A percentile compares a stretch with the other conserved stretches of the same genome.
phyloP scores from a whole-genome alignment of 2,329 filamentous ascomycete genomes.

The Colletotrichum navitas region DNA sequence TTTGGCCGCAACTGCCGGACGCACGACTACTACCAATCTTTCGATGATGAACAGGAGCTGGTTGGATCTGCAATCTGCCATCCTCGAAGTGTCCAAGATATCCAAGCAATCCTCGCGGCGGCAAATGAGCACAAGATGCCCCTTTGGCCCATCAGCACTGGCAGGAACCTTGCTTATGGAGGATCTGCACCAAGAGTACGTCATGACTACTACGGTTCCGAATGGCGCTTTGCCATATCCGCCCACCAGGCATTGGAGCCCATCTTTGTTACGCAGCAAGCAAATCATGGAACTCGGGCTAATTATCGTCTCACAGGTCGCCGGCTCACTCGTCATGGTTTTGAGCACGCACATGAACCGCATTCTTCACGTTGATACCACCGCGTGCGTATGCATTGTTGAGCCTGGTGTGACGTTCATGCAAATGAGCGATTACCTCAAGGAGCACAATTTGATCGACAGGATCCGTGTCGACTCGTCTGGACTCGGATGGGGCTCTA shows the following conservation, averaged over 20 bases:
- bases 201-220: too few relatives aligned
- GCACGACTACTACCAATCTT: slow-evolving; percentile 35
- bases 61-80: slow-evolving; percentile 29
- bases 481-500: slow-evolving; percentile 57
- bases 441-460: slow-evolving; percentile 53
- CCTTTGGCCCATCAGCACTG: slow-evolving; percentile 63
- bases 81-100: slow-evolving; percentile 49
- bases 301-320: too few relatives aligned
- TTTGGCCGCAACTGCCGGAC: slow-evolving; percentile 34
- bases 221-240: too few relatives aligned
- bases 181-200: slow-evolving; percentile 61
- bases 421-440: slow-evolving; percentile 61
- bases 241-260: too few relatives aligned
- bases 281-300: too few relatives aligned
- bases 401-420: slow-evolving; percentile 69
- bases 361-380: slow-evolving; percentile 63
- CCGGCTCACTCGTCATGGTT: slow-evolving; percentile 62
- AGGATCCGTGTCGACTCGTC: slow-evolving; percentile 58
- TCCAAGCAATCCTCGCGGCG: slow-evolving; percentile 46
- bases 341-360: slow-evolving; percentile 66
- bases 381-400: slow-evolving; percentile 63
- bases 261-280: too few relatives aligned
- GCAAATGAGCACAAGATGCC: slow-evolving; percentile 54
- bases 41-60: slow-evolving; percentile 30
- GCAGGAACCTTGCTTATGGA: slow-evolving; percentile 65